Conservation (phyloP, 306 rosid species). For the Lathyrus tuberosus region DNA sequence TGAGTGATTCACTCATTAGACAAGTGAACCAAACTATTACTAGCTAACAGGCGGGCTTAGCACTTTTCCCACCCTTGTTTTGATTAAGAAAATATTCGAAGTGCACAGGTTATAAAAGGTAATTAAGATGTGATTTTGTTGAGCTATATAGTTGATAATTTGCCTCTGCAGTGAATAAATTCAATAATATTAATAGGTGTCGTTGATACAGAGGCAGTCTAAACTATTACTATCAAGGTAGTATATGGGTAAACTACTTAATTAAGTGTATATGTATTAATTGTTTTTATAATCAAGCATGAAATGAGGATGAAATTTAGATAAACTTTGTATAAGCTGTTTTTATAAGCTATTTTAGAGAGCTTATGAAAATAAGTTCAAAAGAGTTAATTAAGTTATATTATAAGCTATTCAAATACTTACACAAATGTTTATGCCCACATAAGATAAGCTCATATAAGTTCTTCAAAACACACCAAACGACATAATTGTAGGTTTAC, state of each 20-base stretch:
- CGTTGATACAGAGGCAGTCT: slow-evolving; percentile 17
- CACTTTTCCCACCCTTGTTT: neutral
- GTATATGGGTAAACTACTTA: neutral
- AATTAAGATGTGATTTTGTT: neutral
- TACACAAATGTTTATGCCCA: neutral
- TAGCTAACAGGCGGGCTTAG: neutral
- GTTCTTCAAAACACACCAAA: neutral
- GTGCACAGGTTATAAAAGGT: neutral
- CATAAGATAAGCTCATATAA: neutral
- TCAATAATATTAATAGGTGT: slow-evolving; percentile 18
- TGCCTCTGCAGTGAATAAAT: slow-evolving; percentile 23
- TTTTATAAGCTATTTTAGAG: neutral
- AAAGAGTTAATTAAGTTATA: neutral
- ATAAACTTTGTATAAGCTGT: neutral
- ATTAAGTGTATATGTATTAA: neutral
- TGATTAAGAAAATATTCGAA: slow-evolving; percentile 20
- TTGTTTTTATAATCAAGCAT: neutral
- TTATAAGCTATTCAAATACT: slow-evolving; percentile 1
- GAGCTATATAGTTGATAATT: neutral
- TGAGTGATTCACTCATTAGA: neutral
- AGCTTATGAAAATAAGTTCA: neutral
- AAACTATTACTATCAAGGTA: neutral
- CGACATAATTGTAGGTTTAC: slow-evolving; percentile 13
- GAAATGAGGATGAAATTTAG: neutral
- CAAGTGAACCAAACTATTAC: neutral